Evolutionary conservation across 805 yeast genomes (phyloP).

Genomic region (Lachancea sp.): DNA sequence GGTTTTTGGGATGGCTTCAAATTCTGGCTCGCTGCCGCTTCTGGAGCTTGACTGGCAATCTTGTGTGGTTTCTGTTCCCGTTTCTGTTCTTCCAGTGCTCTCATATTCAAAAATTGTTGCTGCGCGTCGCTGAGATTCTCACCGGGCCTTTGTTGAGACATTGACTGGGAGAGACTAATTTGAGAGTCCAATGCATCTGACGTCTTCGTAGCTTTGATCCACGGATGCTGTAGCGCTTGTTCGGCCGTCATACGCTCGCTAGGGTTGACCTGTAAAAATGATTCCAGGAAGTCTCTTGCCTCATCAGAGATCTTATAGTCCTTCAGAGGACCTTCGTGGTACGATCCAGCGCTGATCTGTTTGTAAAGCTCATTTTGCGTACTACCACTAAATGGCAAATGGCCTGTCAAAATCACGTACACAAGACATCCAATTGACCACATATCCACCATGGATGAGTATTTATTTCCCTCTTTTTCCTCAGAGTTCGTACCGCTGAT

Average conservation of each 20-base stretch:
- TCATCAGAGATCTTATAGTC: slow-evolving; percentile 58
- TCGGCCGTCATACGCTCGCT: slow-evolving; percentile 62
- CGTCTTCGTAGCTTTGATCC: slow-evolving; percentile 45
- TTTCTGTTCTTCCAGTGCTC: slow-evolving; percentile 17
- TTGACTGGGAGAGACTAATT: slow-evolving; percentile 62
- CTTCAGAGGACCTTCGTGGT: slow-evolving; percentile 67
- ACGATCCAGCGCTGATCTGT: slow-evolving; percentile 71
- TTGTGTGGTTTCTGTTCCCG: not conserved
- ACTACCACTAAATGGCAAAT: slow-evolving; percentile 88
- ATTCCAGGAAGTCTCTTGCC: slow-evolving; percentile 66
- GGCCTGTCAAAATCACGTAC: slow-evolving; percentile 87
- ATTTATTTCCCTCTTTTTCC: slow-evolving; percentile 32
- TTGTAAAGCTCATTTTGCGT: slow-evolving; percentile 81
- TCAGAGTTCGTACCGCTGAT: slow-evolving; percentile 36
- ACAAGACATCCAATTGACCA: slow-evolving; percentile 97
- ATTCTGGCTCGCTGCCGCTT: not conserved
- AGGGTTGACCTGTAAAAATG: slow-evolving; percentile 74
- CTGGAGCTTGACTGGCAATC: slow-evolving; percentile 5
- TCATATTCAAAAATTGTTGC: slow-evolving; percentile 23
- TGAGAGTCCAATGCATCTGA: slow-evolving; percentile 25
- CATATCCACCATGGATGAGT: slow-evolving; percentile 88
- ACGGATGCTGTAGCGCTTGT: slow-evolving; percentile 70
- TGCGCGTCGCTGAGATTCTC: slow-evolving; percentile 33
- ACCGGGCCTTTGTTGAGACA: slow-evolving; percentile 54
- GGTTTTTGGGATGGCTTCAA: slow-evolving; percentile 5